Conservation (phyloP, 2,329 filamentous ascomycete genomes). For the Monosporascus cannonballus region DNA sequence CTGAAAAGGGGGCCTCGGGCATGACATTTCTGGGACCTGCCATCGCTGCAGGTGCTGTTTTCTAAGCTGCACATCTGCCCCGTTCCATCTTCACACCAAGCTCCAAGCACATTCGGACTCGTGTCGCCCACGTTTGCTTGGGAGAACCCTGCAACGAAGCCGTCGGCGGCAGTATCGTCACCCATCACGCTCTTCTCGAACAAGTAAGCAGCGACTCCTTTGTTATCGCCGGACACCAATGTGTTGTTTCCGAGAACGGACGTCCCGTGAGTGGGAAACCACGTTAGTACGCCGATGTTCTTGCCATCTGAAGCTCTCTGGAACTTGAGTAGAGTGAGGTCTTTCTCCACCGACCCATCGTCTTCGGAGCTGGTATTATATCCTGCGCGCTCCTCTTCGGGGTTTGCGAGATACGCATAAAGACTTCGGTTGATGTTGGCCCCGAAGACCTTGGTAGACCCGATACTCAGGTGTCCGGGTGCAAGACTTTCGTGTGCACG, state of each 20-base stretch:
- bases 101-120: constrained; percentile 79
- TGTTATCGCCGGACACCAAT: constrained; percentile 89
- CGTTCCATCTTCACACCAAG: constrained; percentile 83
- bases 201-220: constrained; percentile 82
- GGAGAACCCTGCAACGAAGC: constrained; percentile 86
- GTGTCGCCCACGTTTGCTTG: constrained; percentile 91
- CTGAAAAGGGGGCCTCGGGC: constrained; percentile 66
- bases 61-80: constrained; percentile 65
- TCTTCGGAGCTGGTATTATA: constrained; percentile 54
- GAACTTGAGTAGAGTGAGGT: constrained; percentile 74
- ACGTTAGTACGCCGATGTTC: constrained; percentile 75
- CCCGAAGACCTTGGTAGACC: constrained; percentile 61
- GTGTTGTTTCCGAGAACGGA: constrained; percentile 91
- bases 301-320: constrained; percentile 67
- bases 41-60: constrained; percentile 76
- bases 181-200: constrained; percentile 64
- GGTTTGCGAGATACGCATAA: constrained; percentile 84
- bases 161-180: constrained; percentile 50
- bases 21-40: constrained; percentile 65
- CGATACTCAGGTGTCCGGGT: constrained; percentile 42
- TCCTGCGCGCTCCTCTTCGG: constrained; percentile 62
- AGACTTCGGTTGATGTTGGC: constrained; percentile 87
- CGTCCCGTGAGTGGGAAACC: constrained; percentile 90
- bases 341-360: constrained; percentile 58
- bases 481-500: constrained; percentile 69